Conservation (phyloP, 768 basidiomycete genomes). For the Paxillus ammoniavirescens region DNA sequence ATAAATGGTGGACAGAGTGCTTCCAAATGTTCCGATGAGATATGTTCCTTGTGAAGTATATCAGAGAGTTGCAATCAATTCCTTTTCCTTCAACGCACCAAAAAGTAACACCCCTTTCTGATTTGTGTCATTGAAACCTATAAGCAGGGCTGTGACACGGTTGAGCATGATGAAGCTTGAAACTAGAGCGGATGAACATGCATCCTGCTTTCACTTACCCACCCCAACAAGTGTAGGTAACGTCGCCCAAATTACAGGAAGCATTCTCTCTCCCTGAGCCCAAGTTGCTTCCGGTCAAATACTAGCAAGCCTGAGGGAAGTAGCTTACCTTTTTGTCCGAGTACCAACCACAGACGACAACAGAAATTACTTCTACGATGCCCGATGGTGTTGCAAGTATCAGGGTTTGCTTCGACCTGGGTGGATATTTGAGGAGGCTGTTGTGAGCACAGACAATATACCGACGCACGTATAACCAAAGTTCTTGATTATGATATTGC, state of each 20-base stretch:
- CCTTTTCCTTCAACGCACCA: constrained; percentile 4
- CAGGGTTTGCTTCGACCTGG: constrained; percentile 17
- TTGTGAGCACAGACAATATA: background rate
- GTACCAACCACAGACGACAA: constrained; percentile 18
- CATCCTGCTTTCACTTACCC: background rate
- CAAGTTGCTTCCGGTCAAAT: background rate
- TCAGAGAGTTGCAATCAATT: background rate
- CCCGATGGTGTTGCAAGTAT: constrained; percentile 26
- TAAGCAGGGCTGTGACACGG: constrained; percentile 14
- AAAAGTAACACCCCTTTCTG: constrained; percentile 23
- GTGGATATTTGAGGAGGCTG: background rate
- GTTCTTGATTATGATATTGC: constrained; percentile 22
- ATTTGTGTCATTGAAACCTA: constrained; percentile 20
- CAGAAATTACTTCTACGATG: constrained; percentile 18
- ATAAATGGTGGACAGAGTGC: constrained; percentile 23
- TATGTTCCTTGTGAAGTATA: constrained; percentile 13
- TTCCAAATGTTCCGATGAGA: constrained; percentile 23
- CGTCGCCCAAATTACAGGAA: constrained; percentile 20
- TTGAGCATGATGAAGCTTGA: background rate
- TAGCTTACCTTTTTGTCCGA: constrained; percentile 19
- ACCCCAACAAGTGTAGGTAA: constrained; percentile 20
- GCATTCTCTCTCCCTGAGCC: constrained; percentile 16
- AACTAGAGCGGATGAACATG: too few species aligned
- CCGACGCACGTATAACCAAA: constrained; percentile 19
- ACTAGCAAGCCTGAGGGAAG: background rate